Percentiles rank a stretch among this genome's conserved stretches.
These are phyloP conservation scores for Metschnikowia anglica DNA, from an alignment of 805 yeast species.

Conservation along the genomic window DNA sequence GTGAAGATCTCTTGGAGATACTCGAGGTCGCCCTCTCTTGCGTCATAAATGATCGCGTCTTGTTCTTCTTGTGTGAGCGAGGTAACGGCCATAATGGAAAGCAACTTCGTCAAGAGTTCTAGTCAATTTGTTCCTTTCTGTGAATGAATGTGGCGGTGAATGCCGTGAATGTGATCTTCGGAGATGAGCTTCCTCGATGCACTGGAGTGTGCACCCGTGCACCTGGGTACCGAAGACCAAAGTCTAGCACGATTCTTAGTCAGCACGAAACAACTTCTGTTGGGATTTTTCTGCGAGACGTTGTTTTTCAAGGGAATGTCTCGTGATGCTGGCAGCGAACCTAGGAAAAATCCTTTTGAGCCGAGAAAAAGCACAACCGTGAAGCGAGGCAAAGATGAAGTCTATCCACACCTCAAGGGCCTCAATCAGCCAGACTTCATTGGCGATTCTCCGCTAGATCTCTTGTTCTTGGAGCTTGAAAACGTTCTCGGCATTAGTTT, in stretches of 20 bases:
- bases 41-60: slow-evolving; percentile 78
- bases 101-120: too few species aligned
- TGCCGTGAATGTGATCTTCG: too few species aligned
- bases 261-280: neutral
- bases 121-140: neutral
- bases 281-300: neutral
- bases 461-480: slow-evolving; percentile 33
- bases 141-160: too few species aligned
- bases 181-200: neutral
- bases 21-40: slow-evolving; percentile 85
- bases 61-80: slow-evolving; percentile 67
- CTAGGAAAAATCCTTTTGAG: slow-evolving; percentile 35
- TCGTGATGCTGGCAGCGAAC: neutral
- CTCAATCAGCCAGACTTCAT: slow-evolving; percentile 31
- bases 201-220: neutral
- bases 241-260: neutral
- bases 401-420: slow-evolving; percentile 35
- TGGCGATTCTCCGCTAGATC: slow-evolving; percentile 36
- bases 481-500: slow-evolving; percentile 23
- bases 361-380: slow-evolving; percentile 29
- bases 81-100: slow-evolving; percentile 15
- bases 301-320: neutral
- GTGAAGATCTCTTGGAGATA: slow-evolving; percentile 66
- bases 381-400: slow-evolving; percentile 31
- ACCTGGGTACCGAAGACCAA: neutral